Evolutionary conservation across 139 green algal genomes (phyloP).

Genomic region (Astrephomene gubernaculifera): DNA sequence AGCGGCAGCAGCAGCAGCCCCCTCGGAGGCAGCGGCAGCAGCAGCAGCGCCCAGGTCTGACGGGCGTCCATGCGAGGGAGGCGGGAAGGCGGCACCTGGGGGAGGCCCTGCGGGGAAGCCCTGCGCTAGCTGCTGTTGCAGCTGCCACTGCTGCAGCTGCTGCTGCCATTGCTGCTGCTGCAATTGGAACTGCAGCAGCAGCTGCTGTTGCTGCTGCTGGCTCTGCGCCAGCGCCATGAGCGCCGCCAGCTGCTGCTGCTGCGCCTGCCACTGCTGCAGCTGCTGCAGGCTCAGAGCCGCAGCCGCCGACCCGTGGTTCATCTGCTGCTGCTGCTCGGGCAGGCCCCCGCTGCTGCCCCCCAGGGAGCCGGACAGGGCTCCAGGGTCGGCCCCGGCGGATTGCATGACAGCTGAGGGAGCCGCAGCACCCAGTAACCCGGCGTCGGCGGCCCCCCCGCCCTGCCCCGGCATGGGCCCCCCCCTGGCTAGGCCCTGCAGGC

Average conservation of each 20-base stretch:
- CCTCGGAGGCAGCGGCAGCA: conserved; percentile 1
- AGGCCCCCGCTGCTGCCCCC: no score
- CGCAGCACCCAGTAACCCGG: no score
- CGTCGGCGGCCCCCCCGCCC: no score
- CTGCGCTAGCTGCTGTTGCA: not conserved
- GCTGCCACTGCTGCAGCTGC: conserved; percentile 6
- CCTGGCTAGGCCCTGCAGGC: no score
- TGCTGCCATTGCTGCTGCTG: not conserved
- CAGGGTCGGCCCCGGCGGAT: no score
- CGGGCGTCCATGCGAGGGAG: no score
- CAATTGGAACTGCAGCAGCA: not conserved
- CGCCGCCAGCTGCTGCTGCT: conserved; percentile 18
- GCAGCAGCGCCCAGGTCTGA: no score
- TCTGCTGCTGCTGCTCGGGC: not conserved
- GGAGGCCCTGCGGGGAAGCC: not conserved
- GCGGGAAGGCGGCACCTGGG: not conserved
- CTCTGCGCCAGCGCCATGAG: not conserved
- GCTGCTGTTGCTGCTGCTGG: conserved; percentile 23
- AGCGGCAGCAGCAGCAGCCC: not conserved
- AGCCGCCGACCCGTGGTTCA: no score
- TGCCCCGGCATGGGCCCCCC: no score
- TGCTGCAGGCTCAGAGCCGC: not conserved
- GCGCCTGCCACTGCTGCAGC: conserved; percentile 23
- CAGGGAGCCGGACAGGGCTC: no score
- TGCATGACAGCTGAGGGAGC: no score